Evolutionary conservation across 1,139 yeast genomes (phyloP), one percentile per base, ranked within the genome.

Genomic region (Geotrichum histeridarum): DNA sequence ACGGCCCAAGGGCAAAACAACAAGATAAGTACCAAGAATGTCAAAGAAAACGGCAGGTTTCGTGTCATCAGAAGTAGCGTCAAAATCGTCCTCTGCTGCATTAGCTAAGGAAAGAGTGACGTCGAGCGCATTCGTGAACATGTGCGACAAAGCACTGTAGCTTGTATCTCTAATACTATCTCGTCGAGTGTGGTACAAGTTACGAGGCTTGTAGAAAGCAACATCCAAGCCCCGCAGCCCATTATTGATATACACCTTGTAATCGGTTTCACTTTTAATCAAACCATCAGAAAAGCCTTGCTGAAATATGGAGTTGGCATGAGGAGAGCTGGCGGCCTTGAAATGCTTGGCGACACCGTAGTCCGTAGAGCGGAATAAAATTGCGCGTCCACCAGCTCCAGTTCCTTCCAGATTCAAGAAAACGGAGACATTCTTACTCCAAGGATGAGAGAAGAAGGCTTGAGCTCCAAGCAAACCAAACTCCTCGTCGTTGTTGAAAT

Each of bases 361-460:
- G 66, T 91, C 96, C 0, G 96, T 83, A 15, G 93, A 84, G 68
- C 97, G 77, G 69, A 91, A 89, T 47, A 91, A 73, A 38, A 87
- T 77, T 0, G 96, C 91, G 59, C 86, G 81, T 6, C 96, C 96
- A 31, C 96, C 96, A 3, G 95, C 87, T 2, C 97, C 97, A 0
- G 96, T 88, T n/a, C 97, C 97, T 73, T 91, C 98, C 60, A 91
- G 73, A 66, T 91, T 91, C 62, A 91, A 76, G 60, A 91, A 86
- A 61, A 79, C 84, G 45, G 75, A 76, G 2, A 86, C 82, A 14
- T 78, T 70, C 50, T 77, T 70, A 35, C 81, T 77, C 95, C 95
- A 89, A 14, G 86, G 84, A 66, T 90, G 96, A 38, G 74, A 67
- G 56, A 86, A 72, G 65, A 89, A 90, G 0, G 88, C 80, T 51